Base-by-base conservation (phyloP, 768 basidiomycete species). In the Termitomyces sp. region DNA sequence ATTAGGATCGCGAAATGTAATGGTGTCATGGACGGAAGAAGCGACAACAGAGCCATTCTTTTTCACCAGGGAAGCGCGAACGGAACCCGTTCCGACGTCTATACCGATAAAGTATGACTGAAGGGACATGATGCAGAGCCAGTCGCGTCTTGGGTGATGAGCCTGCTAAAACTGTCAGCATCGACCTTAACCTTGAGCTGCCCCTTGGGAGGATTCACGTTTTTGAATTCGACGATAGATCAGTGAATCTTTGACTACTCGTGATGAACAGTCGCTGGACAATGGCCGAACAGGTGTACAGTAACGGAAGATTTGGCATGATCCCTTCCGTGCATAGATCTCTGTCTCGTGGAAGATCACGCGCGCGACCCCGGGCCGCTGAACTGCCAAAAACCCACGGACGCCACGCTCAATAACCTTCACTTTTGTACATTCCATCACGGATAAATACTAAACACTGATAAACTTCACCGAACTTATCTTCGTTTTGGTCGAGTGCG, bases 21-120 rank as follows among this genome's bases (percentile, higher is more conserved):
- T 78, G n/a, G 88, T 98, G 21, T 84, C 80, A 66, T 91, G 84
- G 51, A 87, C 87, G 62, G 85, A 83, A 37, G 94, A 90, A 5
- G 92, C 89, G 52, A 87, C 73, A 55, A 94, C 78, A 33, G 75
- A 78, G 41, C 95, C 94, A 44, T 80, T 77, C 19, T 72, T 64
- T 54, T 83, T 81, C 59, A 95, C 83, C 33, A 99, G 82, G 23
- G 84, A 86, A 0, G 94, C 94, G 53, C 97, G 84, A 7, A 87
- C 94, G 21, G 94, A 98, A 57, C 95, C 94, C 1, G 97, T 98
- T 14, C 97, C 97, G 33, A 96, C 90, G 68, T 90, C 88, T 57
- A 91, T 74, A 47, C 89, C 88, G 59, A 91, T 78, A 69, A 86
- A 91, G 69, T 82, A 83, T 55, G 63, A 69, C 53, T 74, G 67